Evolutionary conservation across 2,329 filamentous ascomycete genomes (phyloP).

Genomic region (Neoascochyta sp.): DNA sequence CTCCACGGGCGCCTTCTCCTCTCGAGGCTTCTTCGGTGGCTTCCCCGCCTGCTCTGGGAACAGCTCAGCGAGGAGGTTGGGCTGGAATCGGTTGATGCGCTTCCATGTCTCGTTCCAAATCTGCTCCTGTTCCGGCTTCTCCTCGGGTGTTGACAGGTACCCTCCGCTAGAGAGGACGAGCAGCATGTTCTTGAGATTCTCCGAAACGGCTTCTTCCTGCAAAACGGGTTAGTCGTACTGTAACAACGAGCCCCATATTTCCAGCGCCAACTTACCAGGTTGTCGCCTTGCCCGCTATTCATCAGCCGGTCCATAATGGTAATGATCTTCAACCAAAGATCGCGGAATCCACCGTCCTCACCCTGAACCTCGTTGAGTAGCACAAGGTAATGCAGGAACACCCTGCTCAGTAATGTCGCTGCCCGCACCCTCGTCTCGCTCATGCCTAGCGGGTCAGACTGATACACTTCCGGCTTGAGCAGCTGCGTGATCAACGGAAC

Average conservation of each 20-base stretch:
- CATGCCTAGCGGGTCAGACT: slow-evolving; percentile 88
- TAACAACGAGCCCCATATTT: too few species aligned
- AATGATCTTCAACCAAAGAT: slow-evolving; percentile 87
- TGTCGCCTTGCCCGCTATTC: slow-evolving; percentile 91
- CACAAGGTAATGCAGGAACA: slow-evolving; percentile 90
- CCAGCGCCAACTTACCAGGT: slow-evolving; percentile 71
- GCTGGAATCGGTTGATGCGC: slow-evolving; percentile 58
- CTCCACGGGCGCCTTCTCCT: slow-evolving; percentile 7
- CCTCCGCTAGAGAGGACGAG: slow-evolving; percentile 91
- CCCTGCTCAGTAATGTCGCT: slow-evolving; percentile 86
- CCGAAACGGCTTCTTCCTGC: slow-evolving; percentile 89
- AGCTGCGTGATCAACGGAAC: slow-evolving; percentile 86
- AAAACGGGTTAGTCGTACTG: slow-evolving; percentile 11
- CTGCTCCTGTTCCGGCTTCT: slow-evolving; percentile 48
- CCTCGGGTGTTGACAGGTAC: slow-evolving; percentile 68
- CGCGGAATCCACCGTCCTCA: slow-evolving; percentile 82
- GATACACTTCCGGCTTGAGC: slow-evolving; percentile 91
- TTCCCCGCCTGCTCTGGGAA: slow-evolving; percentile 50
- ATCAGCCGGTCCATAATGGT: slow-evolving; percentile 94
- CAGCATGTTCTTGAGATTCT: slow-evolving; percentile 93
- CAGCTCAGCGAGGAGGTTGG: slow-evolving; percentile 56
- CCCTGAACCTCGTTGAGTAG: slow-evolving; percentile 80
- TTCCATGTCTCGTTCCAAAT: slow-evolving; percentile 61
- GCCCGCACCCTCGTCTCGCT: slow-evolving; percentile 90
- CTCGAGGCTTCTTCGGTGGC: slow-evolving; percentile 21